phyloP scores from a whole-genome alignment of 495 filamentous ascomycete genomes.

The Xylaria bambusicola region DNA sequence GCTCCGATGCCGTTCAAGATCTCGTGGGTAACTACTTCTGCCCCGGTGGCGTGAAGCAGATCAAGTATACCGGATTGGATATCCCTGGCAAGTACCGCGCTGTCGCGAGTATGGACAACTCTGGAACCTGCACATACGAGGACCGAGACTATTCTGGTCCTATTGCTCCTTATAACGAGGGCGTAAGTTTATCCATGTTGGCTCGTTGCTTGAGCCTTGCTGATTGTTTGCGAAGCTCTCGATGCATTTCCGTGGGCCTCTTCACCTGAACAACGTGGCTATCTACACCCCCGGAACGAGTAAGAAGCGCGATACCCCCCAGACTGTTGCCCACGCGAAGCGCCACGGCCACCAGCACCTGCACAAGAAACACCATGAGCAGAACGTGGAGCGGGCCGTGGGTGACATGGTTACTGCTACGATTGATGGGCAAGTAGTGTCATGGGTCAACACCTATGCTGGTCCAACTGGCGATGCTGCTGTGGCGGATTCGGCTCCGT shows the following conservation, averaged over 20 bases:
- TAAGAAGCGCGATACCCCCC: slow-evolving; percentile 28
- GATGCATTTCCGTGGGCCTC: slow-evolving; percentile 68
- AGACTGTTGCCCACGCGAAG: slow-evolving; percentile 33
- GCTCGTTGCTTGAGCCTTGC: slow-evolving; percentile 3
- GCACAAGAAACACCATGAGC: slow-evolving; percentile 32
- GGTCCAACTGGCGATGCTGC: slow-evolving; percentile 26
- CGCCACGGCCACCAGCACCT: slow-evolving; percentile 40
- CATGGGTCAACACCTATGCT: slow-evolving; percentile 67
- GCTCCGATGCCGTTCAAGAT: slow-evolving; percentile 30
- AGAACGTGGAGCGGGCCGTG: slow-evolving; percentile 27
- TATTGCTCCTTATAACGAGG: slow-evolving; percentile 65
- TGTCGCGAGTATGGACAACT: slow-evolving; percentile 58
- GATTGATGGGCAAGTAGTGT: slow-evolving; percentile 62
- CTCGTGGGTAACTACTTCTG: slow-evolving; percentile 58
- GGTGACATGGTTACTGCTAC: slow-evolving; percentile 53
- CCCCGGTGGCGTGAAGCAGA: slow-evolving; percentile 52
- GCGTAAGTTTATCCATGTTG: slow-evolving; percentile 49
- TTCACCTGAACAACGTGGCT: slow-evolving; percentile 62
- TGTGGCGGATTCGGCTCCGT: neutral
- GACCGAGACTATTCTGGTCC: slow-evolving; percentile 55
- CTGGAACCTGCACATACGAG: slow-evolving; percentile 55
- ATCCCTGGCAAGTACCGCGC: slow-evolving; percentile 58
- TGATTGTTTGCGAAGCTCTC: slow-evolving; percentile 54
- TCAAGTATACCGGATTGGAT: slow-evolving; percentile 62
- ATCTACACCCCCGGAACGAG: slow-evolving; percentile 54